Evolutionary conservation across 306 rosid genomes (phyloP), one percentile per base, ranked within the genome.

Genomic region (Senna tora): DNA sequence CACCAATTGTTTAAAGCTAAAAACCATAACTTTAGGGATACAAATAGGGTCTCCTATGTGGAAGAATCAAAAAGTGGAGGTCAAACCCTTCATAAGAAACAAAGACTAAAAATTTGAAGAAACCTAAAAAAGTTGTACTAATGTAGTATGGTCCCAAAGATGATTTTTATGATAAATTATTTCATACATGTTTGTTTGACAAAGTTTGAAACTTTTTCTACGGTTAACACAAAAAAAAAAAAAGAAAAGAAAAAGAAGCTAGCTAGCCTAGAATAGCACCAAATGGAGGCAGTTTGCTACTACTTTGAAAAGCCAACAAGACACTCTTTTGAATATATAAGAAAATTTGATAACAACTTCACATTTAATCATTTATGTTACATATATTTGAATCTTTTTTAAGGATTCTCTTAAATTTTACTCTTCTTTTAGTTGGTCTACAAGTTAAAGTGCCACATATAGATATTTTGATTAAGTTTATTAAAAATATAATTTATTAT

Each of bases 201-300:
- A 39, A 66, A 51, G 47, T 74, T 63, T 75, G 67, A 11, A 71
- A 75, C 66, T 71, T 46, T 81, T 71, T 52, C 13, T 41, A 78
- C 76, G 75, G 78, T 77, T 57, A 53, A 80, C 65, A 7, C 71
- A 73, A 71, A 70, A 49, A 62, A 5, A 56, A 56, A 81, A 66
- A 83, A 53, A 68, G 46, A 70, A 67, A 66, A 70, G n/a, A 33
- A 3, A 6, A 33, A 2, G 38, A 33, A 33, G 38, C 38, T 33
- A 36, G 73, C 65, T 68, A 77, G 77, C 78, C 68, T 75, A 33
- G 76, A 58, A 74, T 25, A 62, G 69, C 65, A 85, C 75, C 80
- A 81, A 77, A 81, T 81, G 86, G 84, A 43, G 80, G 83, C 75
- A 77, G 49, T 57, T 43, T 73, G 50, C 54, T 73, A 62, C 61